Percentiles rank a stretch among this genome's conserved stretches.
These are phyloP conservation scores for Fusarium guadeloupense DNA, from an alignment of 2,329 filamentous ascomycete genomes.

Conservation along the genomic window DNA sequence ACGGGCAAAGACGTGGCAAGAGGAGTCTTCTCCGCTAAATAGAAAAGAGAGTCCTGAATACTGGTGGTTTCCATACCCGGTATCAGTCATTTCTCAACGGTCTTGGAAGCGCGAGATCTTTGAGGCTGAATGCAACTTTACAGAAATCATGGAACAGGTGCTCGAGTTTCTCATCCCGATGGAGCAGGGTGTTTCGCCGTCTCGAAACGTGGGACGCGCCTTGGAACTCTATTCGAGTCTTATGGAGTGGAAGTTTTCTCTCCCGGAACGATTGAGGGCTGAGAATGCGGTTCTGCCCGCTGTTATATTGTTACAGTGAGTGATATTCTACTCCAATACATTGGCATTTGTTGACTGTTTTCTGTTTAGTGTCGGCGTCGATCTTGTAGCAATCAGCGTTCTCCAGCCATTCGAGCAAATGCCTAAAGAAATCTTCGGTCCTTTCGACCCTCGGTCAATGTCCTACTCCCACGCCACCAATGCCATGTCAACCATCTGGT, in stretches of 20 bases:
- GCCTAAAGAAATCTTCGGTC: constrained; percentile 20
- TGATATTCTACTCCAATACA: fast-evolving
- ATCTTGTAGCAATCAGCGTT: constrained; percentile 20
- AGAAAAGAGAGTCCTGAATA: constrained; percentile 17
- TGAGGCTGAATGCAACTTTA: constrained; percentile 19
- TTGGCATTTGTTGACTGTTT: not conserved
- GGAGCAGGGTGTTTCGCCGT: not conserved
- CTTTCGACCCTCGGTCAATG: constrained; percentile 9
- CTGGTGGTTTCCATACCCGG: constrained; percentile 30
- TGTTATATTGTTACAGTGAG: constrained; percentile 23
- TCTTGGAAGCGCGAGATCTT: constrained; percentile 25
- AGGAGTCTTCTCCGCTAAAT: constrained; percentile 3
- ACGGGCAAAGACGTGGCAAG: constrained; percentile 13
- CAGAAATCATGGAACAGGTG: constrained; percentile 22
- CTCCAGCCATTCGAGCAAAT: constrained; percentile 19
- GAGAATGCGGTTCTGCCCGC: constrained; percentile 16
- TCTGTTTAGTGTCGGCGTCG: constrained; percentile 2
- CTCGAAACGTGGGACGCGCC: not conserved
- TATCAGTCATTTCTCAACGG: constrained; percentile 3
- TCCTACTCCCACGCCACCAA: constrained; percentile 24
- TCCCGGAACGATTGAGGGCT: constrained; percentile 16
- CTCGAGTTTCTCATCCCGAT: constrained; percentile 21
- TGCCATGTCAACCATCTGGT: constrained; percentile 31
- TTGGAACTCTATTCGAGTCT: constrained; percentile 10
- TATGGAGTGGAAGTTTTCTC: constrained; percentile 26